These are phyloP conservation scores for Aegilops tauschii DNA, from an alignment of 176 grass and related monocot genomes.

Conservation along the genomic window DNA sequence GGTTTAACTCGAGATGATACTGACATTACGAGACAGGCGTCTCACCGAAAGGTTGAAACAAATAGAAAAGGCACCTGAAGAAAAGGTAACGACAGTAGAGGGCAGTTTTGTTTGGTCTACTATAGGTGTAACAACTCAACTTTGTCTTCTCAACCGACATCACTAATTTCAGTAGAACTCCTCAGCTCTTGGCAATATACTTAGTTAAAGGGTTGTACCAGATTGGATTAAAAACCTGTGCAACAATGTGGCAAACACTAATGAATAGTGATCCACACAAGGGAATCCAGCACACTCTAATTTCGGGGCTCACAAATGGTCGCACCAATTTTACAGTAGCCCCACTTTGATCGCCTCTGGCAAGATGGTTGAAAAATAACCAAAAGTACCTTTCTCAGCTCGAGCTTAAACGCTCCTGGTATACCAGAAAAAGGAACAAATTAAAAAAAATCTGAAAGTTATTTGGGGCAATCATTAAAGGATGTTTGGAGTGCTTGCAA, in stretches of 20 bases:
- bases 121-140: constrained; percentile 8
- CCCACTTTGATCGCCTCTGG: too few species aligned
- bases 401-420: too few species aligned
- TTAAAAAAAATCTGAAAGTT: too few species aligned
- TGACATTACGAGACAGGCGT: background rate
- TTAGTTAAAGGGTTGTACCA: background rate
- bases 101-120: constrained; percentile 17
- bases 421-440: too few species aligned
- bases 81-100: background rate
- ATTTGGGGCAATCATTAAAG: too few species aligned
- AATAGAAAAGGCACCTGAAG: background rate
- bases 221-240: background rate
- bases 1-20: background rate
- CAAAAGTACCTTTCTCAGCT: too few species aligned
- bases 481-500: too few species aligned
- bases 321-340: too few species aligned
- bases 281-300: too few species aligned
- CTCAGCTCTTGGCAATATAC: background rate
- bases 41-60: background rate
- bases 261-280: background rate
- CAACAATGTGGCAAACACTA: background rate
- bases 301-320: too few species aligned
- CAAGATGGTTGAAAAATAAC: too few species aligned
- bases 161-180: background rate
- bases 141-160: background rate